Evolutionary conservation across 768 basidiomycete species (phyloP).

Genomic region (Leccinum sublutescens): DNA sequence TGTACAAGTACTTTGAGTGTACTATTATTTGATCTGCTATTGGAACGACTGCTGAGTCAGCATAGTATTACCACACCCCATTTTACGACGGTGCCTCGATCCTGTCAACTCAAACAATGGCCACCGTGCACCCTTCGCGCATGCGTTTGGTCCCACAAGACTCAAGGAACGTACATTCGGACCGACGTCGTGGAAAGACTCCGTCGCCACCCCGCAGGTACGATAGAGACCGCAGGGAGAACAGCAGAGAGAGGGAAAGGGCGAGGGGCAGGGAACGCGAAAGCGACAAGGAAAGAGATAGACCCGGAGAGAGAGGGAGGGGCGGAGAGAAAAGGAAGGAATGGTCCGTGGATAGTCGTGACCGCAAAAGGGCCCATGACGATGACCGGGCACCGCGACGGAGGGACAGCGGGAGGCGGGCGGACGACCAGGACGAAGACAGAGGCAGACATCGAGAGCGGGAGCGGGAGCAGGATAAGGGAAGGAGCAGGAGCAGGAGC

Average conservation of each 20-base stretch:
- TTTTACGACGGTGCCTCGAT: background rate
- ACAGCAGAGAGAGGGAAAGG: constrained; percentile 24
- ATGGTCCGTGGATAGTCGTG: constrained; percentile 1
- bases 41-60: constrained; percentile 19
- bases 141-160: constrained; percentile 60
- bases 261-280: constrained; percentile 21
- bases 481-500: constrained; percentile 12
- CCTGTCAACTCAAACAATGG: constrained; percentile 42
- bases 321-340: background rate
- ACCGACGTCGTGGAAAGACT: constrained; percentile 38
- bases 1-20: constrained; percentile 3
- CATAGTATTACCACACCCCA: background rate
- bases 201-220: constrained; percentile 41
- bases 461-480: constrained; percentile 18
- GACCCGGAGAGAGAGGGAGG: constrained; percentile 5
- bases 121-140: constrained; percentile 72
- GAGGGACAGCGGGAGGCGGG: constrained; percentile 1
- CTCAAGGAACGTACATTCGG: constrained; percentile 16
- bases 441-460: constrained; percentile 24
- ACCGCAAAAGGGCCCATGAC: constrained; percentile 1
- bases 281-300: constrained; percentile 21
- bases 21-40: no score
- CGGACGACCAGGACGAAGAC: constrained; percentile 18
- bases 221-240: constrained; percentile 32
- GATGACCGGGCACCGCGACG: constrained; percentile 1